These are phyloP conservation scores for Boletus reticuloceps DNA, from an alignment of 768 basidiomycete genomes.

Conservation along the genomic window DNA sequence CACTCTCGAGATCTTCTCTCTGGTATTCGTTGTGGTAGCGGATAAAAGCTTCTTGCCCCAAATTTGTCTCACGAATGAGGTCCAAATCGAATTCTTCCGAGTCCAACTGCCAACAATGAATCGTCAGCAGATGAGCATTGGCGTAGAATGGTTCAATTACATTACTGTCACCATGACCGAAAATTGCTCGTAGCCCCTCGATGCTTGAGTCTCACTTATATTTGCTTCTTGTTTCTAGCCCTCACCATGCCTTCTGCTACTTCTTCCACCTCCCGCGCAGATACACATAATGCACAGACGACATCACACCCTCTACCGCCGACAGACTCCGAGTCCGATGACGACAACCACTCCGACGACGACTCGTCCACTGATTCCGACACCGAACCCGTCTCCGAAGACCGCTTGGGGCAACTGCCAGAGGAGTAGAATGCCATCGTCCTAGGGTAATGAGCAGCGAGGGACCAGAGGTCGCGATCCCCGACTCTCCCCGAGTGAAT, in stretches of 20 bases:
- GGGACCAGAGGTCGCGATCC: too few species aligned
- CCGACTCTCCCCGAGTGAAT: neutral
- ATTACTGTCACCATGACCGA: neutral
- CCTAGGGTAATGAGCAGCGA: neutral
- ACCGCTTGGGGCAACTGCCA: conserved; percentile 15
- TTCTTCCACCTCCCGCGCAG: conserved; percentile 32
- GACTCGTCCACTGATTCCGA: conserved; percentile 68
- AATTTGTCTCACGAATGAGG: neutral
- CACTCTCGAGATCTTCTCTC: neutral
- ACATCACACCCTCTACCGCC: conserved; percentile 33
- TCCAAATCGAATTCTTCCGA: neutral
- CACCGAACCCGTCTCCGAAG: conserved; percentile 67
- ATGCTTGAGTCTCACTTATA: conserved; percentile 5
- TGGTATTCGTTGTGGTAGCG: neutral
- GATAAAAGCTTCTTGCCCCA: neutral
- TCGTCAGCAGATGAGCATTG: neutral
- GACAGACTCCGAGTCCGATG: conserved; percentile 68
- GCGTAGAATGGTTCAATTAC: neutral
- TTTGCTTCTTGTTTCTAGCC: conserved; percentile 8
- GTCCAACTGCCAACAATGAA: neutral
- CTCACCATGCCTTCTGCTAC: conserved; percentile 47
- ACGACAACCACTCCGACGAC: conserved; percentile 56
- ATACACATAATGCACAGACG: conserved; percentile 26
- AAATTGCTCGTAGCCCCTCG: too few species aligned
- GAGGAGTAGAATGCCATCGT: neutral